A percentile compares a stretch with the other conserved stretches of the same genome.
phyloP scores from a whole-genome alignment of 192 early-diverging fungal genomes.

The Phlyctochytrium bullatum region DNA sequence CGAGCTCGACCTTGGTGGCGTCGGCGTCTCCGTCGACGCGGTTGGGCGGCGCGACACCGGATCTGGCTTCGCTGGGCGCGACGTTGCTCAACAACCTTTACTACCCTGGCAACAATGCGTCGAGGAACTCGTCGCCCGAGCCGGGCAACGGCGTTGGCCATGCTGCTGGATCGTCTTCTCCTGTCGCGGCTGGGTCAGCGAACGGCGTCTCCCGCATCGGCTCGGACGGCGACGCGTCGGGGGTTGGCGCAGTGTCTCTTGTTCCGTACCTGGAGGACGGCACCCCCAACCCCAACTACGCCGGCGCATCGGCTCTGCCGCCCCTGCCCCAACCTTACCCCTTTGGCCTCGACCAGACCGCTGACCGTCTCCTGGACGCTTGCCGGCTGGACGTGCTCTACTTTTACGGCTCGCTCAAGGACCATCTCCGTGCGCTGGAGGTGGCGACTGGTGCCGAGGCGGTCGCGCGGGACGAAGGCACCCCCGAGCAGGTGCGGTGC shows the following conservation, averaged over 20 bases:
- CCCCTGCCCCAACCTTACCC: conserved; percentile 12
- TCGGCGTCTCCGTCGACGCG: background rate
- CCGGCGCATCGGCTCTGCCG: background rate
- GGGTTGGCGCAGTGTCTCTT: too few species aligned
- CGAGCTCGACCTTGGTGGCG: background rate
- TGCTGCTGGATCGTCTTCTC: background rate
- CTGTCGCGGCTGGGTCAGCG: conserved; percentile 1
- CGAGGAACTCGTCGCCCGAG: background rate
- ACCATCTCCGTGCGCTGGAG: conserved; percentile 42
- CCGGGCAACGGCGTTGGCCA: too few species aligned
- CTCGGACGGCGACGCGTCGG: background rate
- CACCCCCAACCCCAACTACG: background rate
- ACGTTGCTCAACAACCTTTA: background rate
- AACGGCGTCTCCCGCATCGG: too few species aligned
- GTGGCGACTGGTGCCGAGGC: conserved; percentile 10
- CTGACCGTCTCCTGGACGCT: conserved; percentile 13
- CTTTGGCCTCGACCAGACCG: conserved; percentile 13
- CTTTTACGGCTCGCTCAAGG: conserved; percentile 51
- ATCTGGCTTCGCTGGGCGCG: background rate
- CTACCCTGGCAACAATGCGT: background rate
- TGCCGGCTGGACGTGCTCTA: conserved; percentile 32
- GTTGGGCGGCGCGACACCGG: background rate
- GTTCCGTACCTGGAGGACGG: conserved; percentile 4
- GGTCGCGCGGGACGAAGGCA: conserved; percentile 32
- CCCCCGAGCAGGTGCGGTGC: conserved; percentile 20